Conservation (phyloP, 2,329 filamentous ascomycete species). For the Calycina herbarum region DNA sequence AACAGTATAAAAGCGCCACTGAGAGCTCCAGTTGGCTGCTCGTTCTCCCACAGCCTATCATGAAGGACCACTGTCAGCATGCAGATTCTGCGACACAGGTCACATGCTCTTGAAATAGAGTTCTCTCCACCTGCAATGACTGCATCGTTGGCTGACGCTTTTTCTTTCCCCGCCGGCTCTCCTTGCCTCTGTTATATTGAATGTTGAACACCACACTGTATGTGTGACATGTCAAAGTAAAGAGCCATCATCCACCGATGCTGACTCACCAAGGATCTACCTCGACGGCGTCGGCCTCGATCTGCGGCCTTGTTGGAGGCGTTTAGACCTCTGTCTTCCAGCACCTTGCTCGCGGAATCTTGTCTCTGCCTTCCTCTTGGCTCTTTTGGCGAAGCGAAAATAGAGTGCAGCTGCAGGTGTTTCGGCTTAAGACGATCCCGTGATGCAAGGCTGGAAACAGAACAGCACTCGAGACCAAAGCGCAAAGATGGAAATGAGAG, state of each 20-base stretch:
- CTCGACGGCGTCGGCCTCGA: background rate
- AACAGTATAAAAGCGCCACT: background rate
- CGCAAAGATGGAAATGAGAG: background rate
- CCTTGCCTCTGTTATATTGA: constrained; percentile 7
- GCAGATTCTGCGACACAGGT: constrained; percentile 20
- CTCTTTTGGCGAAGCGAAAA: constrained; percentile 1
- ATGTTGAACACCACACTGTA: background rate
- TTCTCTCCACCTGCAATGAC: constrained; percentile 4
- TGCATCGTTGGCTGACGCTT: constrained; percentile 9
- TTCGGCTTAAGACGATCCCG: constrained; percentile 20
- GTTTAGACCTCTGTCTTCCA: constrained; percentile 1
- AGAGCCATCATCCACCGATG: background rate
- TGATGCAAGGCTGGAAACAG: constrained; percentile 12
- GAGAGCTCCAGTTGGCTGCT: background rate
- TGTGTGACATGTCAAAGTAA: constrained; percentile 1
- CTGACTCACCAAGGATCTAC: background rate
- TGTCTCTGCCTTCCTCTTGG: too few species aligned
- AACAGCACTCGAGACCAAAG: constrained; percentile 5
- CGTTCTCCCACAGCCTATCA: background rate
- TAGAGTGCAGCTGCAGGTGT: constrained; percentile 16
- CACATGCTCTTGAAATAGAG: constrained; percentile 14
- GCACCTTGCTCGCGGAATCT: constrained; percentile 5
- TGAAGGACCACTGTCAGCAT: constrained; percentile 5
- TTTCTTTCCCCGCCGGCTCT: constrained; percentile 12
- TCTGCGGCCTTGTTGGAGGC: constrained; percentile 8